A percentile compares a stretch with the other conserved stretches of the same genome.
These are phyloP conservation scores for Croton setiger DNA, from an alignment of 441 rosid species.

Conservation along the genomic window DNA sequence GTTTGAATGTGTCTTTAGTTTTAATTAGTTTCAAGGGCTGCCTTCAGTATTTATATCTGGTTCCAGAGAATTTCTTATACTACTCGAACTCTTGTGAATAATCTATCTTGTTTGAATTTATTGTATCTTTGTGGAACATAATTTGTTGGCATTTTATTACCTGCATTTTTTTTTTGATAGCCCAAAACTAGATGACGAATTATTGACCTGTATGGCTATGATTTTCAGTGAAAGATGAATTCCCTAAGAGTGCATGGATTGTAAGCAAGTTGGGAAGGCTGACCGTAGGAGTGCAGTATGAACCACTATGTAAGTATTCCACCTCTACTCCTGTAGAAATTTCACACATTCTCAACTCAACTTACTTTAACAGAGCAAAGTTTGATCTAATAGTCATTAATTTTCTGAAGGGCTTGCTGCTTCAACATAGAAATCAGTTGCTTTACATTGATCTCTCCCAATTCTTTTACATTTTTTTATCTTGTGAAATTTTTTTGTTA, in stretches of 20 bases:
- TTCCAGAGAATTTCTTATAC: background rate
- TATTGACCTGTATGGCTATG: constrained; percentile 5
- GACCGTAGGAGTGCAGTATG: constrained; percentile 79
- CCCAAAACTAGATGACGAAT: background rate
- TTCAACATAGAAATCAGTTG: constrained; percentile 5
- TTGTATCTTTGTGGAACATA: background rate
- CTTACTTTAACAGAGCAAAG: background rate
- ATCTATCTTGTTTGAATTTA: background rate
- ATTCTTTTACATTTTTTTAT: background rate
- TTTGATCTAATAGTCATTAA: background rate
- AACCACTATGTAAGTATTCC: constrained; percentile 59
- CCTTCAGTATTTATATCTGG: background rate
- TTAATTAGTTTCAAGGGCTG: constrained; percentile 11
- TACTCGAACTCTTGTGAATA: background rate
- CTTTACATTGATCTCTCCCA: background rate
- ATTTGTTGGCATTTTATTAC: background rate
- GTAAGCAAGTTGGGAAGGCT: constrained; percentile 87
- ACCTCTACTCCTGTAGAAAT: constrained; percentile 11
- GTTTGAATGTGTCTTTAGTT: background rate
- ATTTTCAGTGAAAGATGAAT: constrained; percentile 46
- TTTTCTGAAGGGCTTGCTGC: background rate
- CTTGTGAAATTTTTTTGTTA: background rate
- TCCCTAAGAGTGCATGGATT: constrained; percentile 81
- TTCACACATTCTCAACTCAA: background rate
- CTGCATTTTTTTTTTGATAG: constrained; percentile 5